Percentiles rank a stretch among this genome's conserved stretches.
Conservation (phyloP, 495 filamentous ascomycete genomes). For the Aspergillus leporis region DNA sequence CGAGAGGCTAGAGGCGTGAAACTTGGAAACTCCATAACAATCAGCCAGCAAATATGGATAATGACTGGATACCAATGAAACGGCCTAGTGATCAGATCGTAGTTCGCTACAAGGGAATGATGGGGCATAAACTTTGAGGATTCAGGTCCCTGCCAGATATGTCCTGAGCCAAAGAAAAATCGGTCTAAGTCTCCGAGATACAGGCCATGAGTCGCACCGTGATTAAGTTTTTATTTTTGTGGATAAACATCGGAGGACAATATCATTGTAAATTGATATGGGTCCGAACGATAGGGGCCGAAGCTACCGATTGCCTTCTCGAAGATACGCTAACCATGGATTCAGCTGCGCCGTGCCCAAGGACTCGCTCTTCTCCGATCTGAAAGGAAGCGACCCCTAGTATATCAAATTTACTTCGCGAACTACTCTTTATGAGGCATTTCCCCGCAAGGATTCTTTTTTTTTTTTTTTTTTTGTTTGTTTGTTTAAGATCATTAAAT, state of each 20-base stretch:
- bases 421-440: neutral
- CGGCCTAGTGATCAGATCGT: constrained; percentile 7
- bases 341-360: constrained; percentile 1
- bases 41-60: neutral
- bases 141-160: neutral
- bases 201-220: neutral
- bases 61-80: neutral
- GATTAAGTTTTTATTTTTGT: neutral
- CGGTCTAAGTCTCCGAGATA: neutral
- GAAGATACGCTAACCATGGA: constrained; percentile 1
- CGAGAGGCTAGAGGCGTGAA: neutral
- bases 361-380: constrained; percentile 3
- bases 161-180: neutral
- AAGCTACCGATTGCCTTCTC: neutral
- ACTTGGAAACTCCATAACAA: neutral
- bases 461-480: neutral
- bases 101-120: constrained; percentile 9
- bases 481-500: too few species aligned
- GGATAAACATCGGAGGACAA: neutral
- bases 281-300: neutral
- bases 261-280: neutral
- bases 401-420: neutral
- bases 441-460: neutral
- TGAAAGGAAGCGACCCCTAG: neutral
- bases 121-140: constrained; percentile 5